These are phyloP conservation scores for Staphylotrichum tortipilum DNA, from an alignment of 495 filamentous ascomycete genomes.

Conservation along the genomic window DNA sequence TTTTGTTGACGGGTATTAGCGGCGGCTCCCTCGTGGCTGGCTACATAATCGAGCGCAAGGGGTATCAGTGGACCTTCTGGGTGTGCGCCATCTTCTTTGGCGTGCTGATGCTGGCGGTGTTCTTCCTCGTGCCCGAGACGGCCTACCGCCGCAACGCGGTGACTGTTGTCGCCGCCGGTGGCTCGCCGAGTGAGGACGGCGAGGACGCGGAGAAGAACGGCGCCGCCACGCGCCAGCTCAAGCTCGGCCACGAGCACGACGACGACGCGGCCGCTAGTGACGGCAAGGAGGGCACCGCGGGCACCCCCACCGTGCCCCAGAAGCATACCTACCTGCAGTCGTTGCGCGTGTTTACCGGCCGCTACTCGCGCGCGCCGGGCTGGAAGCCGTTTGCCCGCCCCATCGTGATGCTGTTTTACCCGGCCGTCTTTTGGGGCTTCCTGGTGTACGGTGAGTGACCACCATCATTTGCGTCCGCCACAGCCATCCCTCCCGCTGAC, in stretches of 20 bases:
- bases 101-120: slow-evolving; percentile 35
- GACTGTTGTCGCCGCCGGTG: slow-evolving; percentile 14
- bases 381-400: slow-evolving; percentile 46
- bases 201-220: slow-evolving; percentile 9
- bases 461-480: neutral
- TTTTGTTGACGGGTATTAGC: slow-evolving; percentile 45
- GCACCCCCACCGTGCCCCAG: slow-evolving; percentile 5
- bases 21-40: slow-evolving; percentile 45
- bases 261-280: slow-evolving; percentile 12
- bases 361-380: slow-evolving; percentile 37
- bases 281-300: slow-evolving; percentile 5
- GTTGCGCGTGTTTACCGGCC: slow-evolving; percentile 26
- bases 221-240: slow-evolving; percentile 1
- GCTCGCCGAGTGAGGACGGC: no score
- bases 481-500: neutral
- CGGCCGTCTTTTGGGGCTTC: slow-evolving; percentile 46
- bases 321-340: slow-evolving; percentile 29
- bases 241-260: slow-evolving; percentile 16
- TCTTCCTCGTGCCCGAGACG: slow-evolving; percentile 47
- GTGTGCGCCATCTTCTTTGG: slow-evolving; percentile 48
- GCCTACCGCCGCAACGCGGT: slow-evolving; percentile 35
- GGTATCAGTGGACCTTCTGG: slow-evolving; percentile 47
- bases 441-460: slow-evolving; percentile 36
- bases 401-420: slow-evolving; percentile 44
- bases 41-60: slow-evolving; percentile 45